Evolutionary conservation across 257 asterid species (phyloP), one percentile per base, ranked within the genome.

Genomic region (Fraxinus pennsylvanica): DNA sequence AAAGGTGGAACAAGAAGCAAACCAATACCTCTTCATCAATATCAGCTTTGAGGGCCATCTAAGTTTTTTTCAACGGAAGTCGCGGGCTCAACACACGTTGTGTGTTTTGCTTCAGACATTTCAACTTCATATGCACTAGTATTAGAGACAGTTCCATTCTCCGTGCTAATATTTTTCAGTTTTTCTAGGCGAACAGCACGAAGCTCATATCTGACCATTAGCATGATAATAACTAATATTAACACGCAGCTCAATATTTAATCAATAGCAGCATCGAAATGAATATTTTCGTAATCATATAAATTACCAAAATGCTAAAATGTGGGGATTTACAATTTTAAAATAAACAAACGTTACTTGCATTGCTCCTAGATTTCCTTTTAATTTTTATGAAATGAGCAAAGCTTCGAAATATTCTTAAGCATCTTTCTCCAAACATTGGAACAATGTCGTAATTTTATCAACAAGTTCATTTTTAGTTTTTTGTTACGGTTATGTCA

Each of bases 31-130:
- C 69, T 52, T 75, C 79, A 71, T 25, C 50, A 76, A 39, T 72
- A 35, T 81, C 71, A 79, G 50, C 81, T 54, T 76, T 45, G 78
- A 47, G 10, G 79, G 73, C 70, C 78, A 36, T 73, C 73, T 76
- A 73, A 82, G 79, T 82, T 72, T 22, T 79, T 77, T 76, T 85
- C 88, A 74, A 61, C 14, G 3, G 91, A 79, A 87, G 76, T 78
- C 35, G 74, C 84, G 25, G 86, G 67, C 35, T 70, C 87, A 76
- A 39, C 19, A 78, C 82, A 45, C 8, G 50, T 30, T 33, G 71
- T 15, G 68, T 78, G 81, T 82, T 91, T 95, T 69, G 97, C 81
- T 87, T 93, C 98, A 27, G 92, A 90, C 98, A 95, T 89, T 88
- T 95, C 99, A 63, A 95, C 96, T 87, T 95, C 98, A 80, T 52